phyloP scores from a whole-genome alignment of 225 moss, liverwort and hornwort species.

The Physcomitrium patens region DNA sequence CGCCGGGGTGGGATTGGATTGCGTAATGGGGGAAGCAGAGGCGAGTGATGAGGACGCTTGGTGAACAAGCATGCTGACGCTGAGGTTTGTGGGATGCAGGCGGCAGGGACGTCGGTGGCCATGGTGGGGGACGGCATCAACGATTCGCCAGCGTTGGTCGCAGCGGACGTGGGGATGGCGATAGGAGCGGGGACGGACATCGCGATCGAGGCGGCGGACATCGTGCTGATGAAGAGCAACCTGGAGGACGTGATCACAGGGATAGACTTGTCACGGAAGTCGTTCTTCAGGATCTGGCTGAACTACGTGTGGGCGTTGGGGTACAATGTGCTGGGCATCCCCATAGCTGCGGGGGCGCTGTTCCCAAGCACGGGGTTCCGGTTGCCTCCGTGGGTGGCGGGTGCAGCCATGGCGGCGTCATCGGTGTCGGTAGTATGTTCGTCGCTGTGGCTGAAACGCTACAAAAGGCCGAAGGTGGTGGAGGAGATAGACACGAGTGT shows the following conservation, averaged over 20 bases:
- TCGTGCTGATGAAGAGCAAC: constrained; percentile 94
- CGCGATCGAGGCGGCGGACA: constrained; percentile 95
- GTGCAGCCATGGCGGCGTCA: constrained; percentile 96
- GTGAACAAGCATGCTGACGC: not conserved
- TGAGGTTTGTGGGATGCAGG: constrained; percentile 35
- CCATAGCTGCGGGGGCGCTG: constrained; percentile 82
- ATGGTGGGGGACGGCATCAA: constrained; percentile 99
- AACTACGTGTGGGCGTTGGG: constrained; percentile 97
- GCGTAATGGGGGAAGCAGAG: no score
- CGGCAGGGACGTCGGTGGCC: constrained; percentile 60
- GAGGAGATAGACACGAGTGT: constrained; percentile 35
- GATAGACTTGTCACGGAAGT: constrained; percentile 81
- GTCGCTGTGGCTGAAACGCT: constrained; percentile 87
- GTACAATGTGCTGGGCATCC: constrained; percentile 90
- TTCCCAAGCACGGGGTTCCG: constrained; percentile 79
- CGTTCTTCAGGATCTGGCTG: constrained; percentile 78
- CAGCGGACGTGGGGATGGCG: constrained; percentile 97
- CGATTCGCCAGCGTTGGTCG: constrained; percentile 92
- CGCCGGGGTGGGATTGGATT: no score
- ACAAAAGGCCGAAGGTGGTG: constrained; percentile 66
- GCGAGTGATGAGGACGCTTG: no score
- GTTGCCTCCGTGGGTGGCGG: constrained; percentile 93
- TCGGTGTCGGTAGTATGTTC: constrained; percentile 96
- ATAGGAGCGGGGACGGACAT: constrained; percentile 98
- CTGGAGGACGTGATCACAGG: constrained; percentile 94